These are phyloP conservation scores for Geotrichum carabidarum DNA, from an alignment of 1,139 yeast species.

Conservation along the genomic window DNA sequence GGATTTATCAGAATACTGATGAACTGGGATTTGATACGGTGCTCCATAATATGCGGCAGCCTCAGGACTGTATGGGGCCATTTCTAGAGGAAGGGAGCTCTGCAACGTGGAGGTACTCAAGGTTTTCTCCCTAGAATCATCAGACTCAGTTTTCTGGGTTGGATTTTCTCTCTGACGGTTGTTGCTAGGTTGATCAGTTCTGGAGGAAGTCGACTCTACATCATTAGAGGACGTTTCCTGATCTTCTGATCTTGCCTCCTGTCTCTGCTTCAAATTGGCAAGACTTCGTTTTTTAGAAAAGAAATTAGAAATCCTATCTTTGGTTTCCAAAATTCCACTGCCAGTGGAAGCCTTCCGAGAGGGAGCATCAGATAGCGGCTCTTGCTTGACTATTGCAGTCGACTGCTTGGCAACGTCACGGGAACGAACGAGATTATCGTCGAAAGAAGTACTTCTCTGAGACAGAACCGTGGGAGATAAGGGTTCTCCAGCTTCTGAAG, in stretches of 20 bases:
- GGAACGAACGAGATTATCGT: too few relatives aligned
- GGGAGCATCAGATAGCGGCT: not conserved
- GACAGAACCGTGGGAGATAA: too few relatives aligned
- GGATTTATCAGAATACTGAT: slow-evolving; percentile 37
- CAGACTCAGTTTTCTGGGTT: not conserved
- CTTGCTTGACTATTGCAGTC: not conserved
- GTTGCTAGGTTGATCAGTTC: not conserved
- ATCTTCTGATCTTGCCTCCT: not conserved
- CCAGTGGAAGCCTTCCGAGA: slow-evolving; percentile 6
- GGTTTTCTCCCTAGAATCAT: not conserved
- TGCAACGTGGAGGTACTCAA: not conserved
- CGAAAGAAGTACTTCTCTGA: too few relatives aligned
- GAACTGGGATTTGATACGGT: slow-evolving; percentile 39
- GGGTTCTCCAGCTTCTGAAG: too few relatives aligned
- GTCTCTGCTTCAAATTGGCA: slow-evolving; percentile 9
- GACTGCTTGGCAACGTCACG: not conserved
- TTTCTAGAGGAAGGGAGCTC: not conserved
- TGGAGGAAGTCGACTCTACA: not conserved
- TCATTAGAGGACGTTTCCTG: not conserved
- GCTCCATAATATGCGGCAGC: slow-evolving; percentile 30
- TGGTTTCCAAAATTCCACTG: slow-evolving; percentile 3
- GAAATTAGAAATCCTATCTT: slow-evolving; percentile 13
- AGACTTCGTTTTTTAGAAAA: slow-evolving; percentile 17
- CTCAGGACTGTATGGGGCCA: slow-evolving; percentile 25
- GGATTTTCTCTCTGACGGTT: not conserved